These are phyloP conservation scores for Paecilomyces fulvus DNA, from an alignment of 2,329 filamentous ascomycete genomes.

Conservation along the genomic window DNA sequence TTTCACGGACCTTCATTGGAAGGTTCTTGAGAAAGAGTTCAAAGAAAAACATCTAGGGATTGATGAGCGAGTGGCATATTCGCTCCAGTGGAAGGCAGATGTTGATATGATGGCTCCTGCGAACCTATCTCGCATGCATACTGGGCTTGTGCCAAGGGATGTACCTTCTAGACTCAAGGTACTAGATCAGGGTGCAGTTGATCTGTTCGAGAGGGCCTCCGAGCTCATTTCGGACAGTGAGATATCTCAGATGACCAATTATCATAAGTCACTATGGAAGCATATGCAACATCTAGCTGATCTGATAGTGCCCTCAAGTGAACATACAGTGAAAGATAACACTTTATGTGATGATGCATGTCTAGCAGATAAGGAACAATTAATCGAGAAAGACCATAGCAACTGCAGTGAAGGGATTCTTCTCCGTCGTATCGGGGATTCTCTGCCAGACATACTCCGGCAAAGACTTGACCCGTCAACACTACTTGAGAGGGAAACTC, in stretches of 20 bases:
- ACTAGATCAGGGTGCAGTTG: not conserved
- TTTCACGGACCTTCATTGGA: not conserved
- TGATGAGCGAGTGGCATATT: not conserved
- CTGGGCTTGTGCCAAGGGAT: not conserved
- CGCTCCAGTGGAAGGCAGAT: not conserved
- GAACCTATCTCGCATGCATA: not conserved
- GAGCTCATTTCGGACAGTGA: not conserved
- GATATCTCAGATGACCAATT: not conserved
- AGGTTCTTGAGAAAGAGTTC: not conserved
- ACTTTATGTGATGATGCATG: not conserved
- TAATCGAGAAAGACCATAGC: not conserved
- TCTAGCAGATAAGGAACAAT: not conserved
- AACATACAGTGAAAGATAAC: not conserved
- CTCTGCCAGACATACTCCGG: not conserved
- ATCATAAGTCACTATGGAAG: not conserved
- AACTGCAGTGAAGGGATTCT: not conserved
- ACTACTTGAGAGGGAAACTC: not conserved
- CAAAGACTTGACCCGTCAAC: not conserved
- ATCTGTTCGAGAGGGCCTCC: not conserved
- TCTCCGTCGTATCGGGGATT: not conserved
- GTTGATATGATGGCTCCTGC: not conserved
- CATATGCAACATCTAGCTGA: not conserved
- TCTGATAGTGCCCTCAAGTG: not conserved
- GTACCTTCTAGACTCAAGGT: not conserved
- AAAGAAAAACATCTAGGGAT: not conserved